Base-by-base conservation (phyloP, 495 filamentous ascomycete genomes). In the Talaromyces ruber region DNA sequence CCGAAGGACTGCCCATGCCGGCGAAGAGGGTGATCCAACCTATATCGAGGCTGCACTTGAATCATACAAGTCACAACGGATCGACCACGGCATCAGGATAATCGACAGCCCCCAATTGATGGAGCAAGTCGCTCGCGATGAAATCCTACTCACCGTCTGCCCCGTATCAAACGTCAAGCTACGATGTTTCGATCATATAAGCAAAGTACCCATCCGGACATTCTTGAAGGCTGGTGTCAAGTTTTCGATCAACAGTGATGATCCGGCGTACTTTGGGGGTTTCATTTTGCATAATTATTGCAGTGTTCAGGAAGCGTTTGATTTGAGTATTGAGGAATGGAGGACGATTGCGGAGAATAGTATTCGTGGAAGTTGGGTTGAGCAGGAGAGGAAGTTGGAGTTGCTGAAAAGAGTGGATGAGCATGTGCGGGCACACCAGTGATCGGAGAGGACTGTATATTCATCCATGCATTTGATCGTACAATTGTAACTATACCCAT, bases 251-350 rank as follows among this genome's bases (percentile, higher is more conserved):
- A 89, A 89, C 64, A 87, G 86, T 67, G 87, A 93, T 68, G 89
- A 92, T 69, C 89, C 89, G 53, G 88, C 87, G 9, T 93, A 92
- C 70, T 92, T 92, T 77, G 88, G 88, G 6, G 86, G 85, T 0
- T 91, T 90, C 70, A 84, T 91, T 59, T 72, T 88, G 62, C 86
- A 89, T 67, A 90, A 90, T 64, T 91, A 89, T 69, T 90, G 85
- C 64, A 86, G 84, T 4, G 86, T 91, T 12, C 86, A 91, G 69
- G 88, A 90, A 62, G 86, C 87, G 16, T 88, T 88, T 72, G 68
- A 76, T 30, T 64, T 93, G 63, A 78, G 67, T 18, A 68, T 84
- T 3, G 67, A 74, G 21, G 87, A 92, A 62, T 92, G 89, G 90
- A 76, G 72, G 66, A 69, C 57, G 4, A 86, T 93, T 66, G 84